phyloP scores from a whole-genome alignment of 192 early-diverging fungal species.

The Podila minutissima region DNA sequence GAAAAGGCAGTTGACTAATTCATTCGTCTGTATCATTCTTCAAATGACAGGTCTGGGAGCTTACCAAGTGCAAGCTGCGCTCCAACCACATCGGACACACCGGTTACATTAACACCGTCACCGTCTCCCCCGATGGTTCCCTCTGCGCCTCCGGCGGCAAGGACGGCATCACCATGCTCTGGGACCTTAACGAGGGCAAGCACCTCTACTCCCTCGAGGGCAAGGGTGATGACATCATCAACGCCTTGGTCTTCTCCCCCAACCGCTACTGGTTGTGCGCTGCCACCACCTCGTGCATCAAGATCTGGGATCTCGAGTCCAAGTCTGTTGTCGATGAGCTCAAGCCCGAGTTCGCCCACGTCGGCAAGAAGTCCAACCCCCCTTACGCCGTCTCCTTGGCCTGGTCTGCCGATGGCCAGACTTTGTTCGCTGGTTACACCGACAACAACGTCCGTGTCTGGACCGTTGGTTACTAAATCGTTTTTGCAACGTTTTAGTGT shows the following conservation, averaged over 20 bases:
- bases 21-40: constrained; percentile 4
- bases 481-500: neutral
- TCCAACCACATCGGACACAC: constrained; percentile 99
- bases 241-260: constrained; percentile 98
- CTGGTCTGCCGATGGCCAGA: constrained; percentile 98
- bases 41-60: constrained; percentile 91
- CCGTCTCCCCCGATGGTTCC: constrained; percentile 99
- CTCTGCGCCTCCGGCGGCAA: constrained; percentile 99
- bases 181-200: constrained; percentile 99
- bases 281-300: constrained; percentile 94
- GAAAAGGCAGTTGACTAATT: constrained; percentile 1
- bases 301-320: constrained; percentile 99
- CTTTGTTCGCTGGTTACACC: constrained; percentile 98
- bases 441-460: constrained; percentile 56
- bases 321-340: constrained; percentile 97
- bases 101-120: constrained; percentile 98
- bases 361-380: constrained; percentile 78
- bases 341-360: constrained; percentile 74
- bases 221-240: constrained; percentile 90
- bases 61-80: constrained; percentile 97
- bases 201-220: constrained; percentile 98
- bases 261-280: constrained; percentile 99
- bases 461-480: constrained; percentile 47
- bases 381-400: constrained; percentile 96
- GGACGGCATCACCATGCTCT: constrained; percentile 99